Evolutionary conservation across 208 protist genomes (phyloP).

Genomic region (Trypanosoma platydactyli): DNA sequence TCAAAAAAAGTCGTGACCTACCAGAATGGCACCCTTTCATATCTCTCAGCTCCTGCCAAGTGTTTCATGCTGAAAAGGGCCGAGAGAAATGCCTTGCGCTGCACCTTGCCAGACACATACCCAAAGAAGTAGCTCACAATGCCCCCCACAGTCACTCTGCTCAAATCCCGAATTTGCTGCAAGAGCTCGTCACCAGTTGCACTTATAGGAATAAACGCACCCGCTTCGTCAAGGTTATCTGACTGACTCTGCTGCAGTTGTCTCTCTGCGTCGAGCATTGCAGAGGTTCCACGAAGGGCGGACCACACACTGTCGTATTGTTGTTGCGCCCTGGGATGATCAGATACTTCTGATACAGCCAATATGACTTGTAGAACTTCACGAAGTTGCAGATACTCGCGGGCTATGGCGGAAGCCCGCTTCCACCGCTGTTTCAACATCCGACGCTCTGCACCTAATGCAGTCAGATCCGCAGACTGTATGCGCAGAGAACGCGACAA

Average conservation of each 20-base stretch:
- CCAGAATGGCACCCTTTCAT: conserved; percentile 27
- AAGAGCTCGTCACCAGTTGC: conserved; percentile 21
- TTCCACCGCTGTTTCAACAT: conserved; percentile 21
- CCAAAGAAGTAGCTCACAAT: conserved; percentile 37
- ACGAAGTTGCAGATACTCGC: conserved; percentile 32
- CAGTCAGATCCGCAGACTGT: conserved; percentile 1
- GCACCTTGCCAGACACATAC: conserved; percentile 23
- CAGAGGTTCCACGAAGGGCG: conserved; percentile 27
- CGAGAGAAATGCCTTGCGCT: conserved; percentile 30
- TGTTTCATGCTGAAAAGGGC: conserved; percentile 39
- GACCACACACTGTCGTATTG: conserved; percentile 37
- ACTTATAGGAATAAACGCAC: conserved; percentile 27
- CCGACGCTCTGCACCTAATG: conserved; percentile 5
- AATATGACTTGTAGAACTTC: conserved; percentile 30
- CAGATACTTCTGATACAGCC: conserved; percentile 30
- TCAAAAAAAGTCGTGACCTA: neutral
- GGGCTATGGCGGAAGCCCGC: conserved; percentile 17
- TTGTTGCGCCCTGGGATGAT: conserved; percentile 33
- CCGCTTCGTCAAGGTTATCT: conserved; percentile 22
- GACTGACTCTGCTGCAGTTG: conserved; percentile 13
- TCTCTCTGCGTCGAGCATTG: conserved; percentile 31
- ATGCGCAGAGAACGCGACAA: conserved; percentile 8
- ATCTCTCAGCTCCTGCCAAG: conserved; percentile 26
- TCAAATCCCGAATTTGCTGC: conserved; percentile 28
- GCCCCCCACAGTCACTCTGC: conserved; percentile 30